Evolutionary conservation across 805 yeast species (phyloP), one percentile per base, ranked within the genome.

Genomic region (Yamadazyma sp.): DNA sequence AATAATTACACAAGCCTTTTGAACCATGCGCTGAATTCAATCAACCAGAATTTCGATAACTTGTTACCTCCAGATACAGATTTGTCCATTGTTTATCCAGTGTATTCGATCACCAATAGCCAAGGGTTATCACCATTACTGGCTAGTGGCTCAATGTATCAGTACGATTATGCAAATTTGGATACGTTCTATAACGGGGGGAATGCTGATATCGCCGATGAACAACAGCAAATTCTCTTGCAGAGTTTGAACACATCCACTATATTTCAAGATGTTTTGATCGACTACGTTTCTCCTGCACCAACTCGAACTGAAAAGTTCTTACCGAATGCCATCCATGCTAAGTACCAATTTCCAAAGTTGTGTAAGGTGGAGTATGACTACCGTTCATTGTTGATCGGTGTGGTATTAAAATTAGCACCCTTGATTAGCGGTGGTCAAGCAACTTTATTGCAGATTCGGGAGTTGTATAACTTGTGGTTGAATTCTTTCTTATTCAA

Each of bases 71-170:
- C 48, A 3, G 32, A 49, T 8, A 37, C 49, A 6, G 60, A 59
- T 28, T 42, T 47, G 36, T 54, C 62, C 17, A 66, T 66, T 37
- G 60, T 66, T 14, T 66, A 66, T 38, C 71, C 71, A 1, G 58
- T 66, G 10, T 66, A 66, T 40, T 49, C 60, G 4, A 44, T 61
- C 26, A 42, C 38, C 9, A 46, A 46, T 30, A 46, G 41, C 20
- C 43, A 40, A n/a, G 45, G 44, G 5, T 13, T 40, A 7, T 40
- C 45, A 19, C 49, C 49, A 2, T 37, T 45, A 34, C 40, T 14
- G 17, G 37, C 23, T 3, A 15, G 14, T 6, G 19, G 14, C 6
- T 19, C 12, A 16, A 12, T 10, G 13, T 13, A 7, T 7, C 28
- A 28, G 13, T 23, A 26, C 17, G 24, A 38, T 26, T 17, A 38